Percentiles rank a stretch among this genome's conserved stretches.
Evolutionary conservation across 441 rosid species (phyloP).

Genomic region (Aleurites moluccanus): DNA sequence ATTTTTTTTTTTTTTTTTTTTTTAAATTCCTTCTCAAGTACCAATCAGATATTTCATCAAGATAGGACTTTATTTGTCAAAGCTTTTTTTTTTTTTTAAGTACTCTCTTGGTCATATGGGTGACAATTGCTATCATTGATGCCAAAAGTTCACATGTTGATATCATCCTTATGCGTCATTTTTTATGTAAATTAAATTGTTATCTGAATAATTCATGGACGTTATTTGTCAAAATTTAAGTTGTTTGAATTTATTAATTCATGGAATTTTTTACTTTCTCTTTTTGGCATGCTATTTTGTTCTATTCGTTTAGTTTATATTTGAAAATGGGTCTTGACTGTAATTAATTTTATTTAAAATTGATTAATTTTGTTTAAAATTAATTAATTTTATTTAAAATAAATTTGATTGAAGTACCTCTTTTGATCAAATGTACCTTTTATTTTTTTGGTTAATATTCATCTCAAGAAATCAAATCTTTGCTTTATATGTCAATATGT

Average conservation of each 20-base stretch:
- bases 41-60: too few relatives aligned
- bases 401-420: not conserved
- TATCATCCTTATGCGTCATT: not conserved
- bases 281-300: not conserved
- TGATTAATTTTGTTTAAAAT: too few relatives aligned
- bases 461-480: constrained; percentile 10
- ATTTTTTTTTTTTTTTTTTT: too few relatives aligned
- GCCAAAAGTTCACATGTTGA: not conserved
- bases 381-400: not conserved
- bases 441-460: not conserved
- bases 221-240: too few relatives aligned
- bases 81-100: not conserved
- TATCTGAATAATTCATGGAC: not conserved
- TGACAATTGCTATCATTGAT: not conserved
- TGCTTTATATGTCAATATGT: not conserved
- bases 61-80: too few relatives aligned
- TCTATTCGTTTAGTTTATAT: constrained; percentile 10
- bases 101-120: not conserved
- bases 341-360: too few relatives aligned
- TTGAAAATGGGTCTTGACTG: not conserved
- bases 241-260: constrained; percentile 13
- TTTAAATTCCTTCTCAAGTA: too few relatives aligned
- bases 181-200: not conserved
- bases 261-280: not conserved
- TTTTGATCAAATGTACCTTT: not conserved